phyloP scores from a whole-genome alignment of 225 moss, liverwort and hornwort genomes.

The Marchantia paleacea region DNA sequence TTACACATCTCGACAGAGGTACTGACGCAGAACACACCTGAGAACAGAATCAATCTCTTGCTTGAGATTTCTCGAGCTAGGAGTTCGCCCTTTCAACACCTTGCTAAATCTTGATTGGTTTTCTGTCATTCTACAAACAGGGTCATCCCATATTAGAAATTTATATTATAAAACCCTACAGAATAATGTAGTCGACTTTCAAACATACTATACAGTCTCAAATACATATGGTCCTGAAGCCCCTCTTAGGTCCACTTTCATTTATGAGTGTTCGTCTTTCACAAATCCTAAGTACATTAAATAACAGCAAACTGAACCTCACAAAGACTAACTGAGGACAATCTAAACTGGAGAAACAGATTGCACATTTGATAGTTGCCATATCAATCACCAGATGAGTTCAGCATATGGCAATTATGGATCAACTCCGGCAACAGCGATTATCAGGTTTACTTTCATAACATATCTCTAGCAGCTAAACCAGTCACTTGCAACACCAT shows the following conservation, averaged over 20 bases:
- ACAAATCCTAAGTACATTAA: too few species aligned
- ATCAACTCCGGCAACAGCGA: background rate
- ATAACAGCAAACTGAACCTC: too few species aligned
- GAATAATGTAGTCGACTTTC: background rate
- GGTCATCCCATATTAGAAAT: background rate
- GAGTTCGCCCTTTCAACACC: constrained; percentile 61
- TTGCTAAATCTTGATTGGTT: constrained; percentile 55
- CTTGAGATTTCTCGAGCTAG: constrained; percentile 64
- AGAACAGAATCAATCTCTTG: constrained; percentile 62
- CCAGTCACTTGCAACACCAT: background rate
- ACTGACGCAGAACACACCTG: constrained; percentile 35
- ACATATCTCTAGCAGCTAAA: background rate
- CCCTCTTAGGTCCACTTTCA: background rate
- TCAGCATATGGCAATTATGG: background rate
- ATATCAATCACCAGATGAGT: background rate
- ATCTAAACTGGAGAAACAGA: background rate
- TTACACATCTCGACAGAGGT: background rate
- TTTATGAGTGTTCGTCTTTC: background rate
- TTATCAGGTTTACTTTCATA: background rate
- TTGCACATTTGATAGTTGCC: background rate
- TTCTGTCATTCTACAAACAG: constrained; percentile 56
- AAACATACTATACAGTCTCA: background rate
- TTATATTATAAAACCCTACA: background rate
- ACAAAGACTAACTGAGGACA: too few species aligned
- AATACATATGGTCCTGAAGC: background rate